phyloP scores from a whole-genome alignment of 164 flowering plant genomes.

The Magnolia changhungtana region DNA sequence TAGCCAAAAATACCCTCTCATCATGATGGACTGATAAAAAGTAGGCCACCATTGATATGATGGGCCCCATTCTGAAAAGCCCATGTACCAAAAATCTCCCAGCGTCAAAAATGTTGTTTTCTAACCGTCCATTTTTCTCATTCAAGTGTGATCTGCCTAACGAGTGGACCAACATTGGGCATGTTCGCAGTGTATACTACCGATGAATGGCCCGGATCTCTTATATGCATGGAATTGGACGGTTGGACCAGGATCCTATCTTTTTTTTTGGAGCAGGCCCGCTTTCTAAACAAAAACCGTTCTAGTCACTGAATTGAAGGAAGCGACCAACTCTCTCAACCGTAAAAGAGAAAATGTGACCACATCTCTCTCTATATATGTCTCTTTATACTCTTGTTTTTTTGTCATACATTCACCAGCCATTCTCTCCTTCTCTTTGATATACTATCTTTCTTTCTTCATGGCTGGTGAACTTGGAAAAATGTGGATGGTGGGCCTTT shows the following conservation, averaged over 20 bases:
- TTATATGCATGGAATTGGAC: too few species aligned
- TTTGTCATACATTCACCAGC: background rate
- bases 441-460: background rate
- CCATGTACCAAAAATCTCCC: too few species aligned
- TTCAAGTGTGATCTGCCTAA: too few species aligned
- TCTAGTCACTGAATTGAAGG: background rate
- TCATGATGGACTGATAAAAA: background rate
- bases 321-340: slow-evolving; percentile 5
- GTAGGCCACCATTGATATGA: too few species aligned
- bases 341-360: background rate
- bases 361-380: background rate
- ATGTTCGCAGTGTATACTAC: too few species aligned
- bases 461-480: background rate
- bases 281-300: background rate
- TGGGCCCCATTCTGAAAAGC: too few species aligned
- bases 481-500: background rate
- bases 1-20: background rate
- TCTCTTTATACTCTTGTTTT: background rate
- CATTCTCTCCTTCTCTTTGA: background rate
- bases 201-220: too few species aligned
- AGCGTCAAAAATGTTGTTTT: too few species aligned
- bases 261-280: background rate
- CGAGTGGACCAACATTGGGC: too few species aligned
- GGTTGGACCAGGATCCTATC: background rate
- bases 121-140: too few species aligned